These are phyloP conservation scores for Salix purpurea DNA, from an alignment of 345 rosid species.

Conservation along the genomic window DNA sequence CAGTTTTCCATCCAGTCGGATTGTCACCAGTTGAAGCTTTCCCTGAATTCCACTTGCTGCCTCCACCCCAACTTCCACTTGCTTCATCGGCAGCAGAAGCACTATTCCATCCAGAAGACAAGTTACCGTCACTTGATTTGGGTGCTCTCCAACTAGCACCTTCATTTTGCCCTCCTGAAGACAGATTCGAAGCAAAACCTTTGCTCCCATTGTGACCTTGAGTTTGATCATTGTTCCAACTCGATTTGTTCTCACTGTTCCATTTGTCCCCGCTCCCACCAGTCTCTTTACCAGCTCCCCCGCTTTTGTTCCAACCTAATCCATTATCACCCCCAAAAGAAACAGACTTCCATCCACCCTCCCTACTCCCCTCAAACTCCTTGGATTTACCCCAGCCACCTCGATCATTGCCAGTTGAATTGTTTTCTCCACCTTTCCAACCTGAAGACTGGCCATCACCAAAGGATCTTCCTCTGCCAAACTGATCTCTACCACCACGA, in stretches of 20 bases:
- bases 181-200: not conserved
- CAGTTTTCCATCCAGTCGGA: not conserved
- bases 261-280: constrained; percentile 11
- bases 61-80: constrained; percentile 9
- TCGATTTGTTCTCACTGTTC: not conserved
- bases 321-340: constrained; percentile 5
- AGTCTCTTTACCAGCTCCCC: constrained; percentile 11
- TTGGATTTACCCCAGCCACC: constrained; percentile 23
- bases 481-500: constrained; percentile 23
- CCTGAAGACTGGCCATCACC: constrained; percentile 27
- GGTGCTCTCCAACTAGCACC: not conserved
- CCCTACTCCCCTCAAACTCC: constrained; percentile 2
- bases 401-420: constrained; percentile 8
- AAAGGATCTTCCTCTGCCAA: constrained; percentile 31
- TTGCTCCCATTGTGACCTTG: not conserved
- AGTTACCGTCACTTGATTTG: not conserved
- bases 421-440: constrained; percentile 28
- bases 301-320: constrained; percentile 2
- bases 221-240: constrained; percentile 16
- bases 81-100: not conserved
- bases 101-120: not conserved
- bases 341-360: constrained; percentile 14
- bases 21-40: not conserved
- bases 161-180: not conserved
- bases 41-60: constrained; percentile 1